phyloP scores from a whole-genome alignment of 345 rosid species.

The Kernera saxatilis region DNA sequence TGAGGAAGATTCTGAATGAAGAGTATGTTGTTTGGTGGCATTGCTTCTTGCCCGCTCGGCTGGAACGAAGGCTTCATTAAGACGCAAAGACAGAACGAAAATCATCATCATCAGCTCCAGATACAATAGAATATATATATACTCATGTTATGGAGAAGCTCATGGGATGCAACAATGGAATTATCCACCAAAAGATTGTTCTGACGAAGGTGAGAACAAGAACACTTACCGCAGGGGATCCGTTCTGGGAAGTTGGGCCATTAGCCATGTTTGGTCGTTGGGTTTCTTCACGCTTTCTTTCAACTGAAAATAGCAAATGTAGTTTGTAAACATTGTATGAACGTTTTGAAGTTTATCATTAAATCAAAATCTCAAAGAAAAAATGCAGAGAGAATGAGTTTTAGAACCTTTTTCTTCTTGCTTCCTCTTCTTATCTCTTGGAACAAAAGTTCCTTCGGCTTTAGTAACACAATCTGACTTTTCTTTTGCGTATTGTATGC shows the following conservation, averaged over 20 bases:
- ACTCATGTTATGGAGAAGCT: not conserved
- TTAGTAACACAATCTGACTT: constrained; percentile 87
- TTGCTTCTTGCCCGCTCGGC: constrained; percentile 49
- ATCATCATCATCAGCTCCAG: not conserved
- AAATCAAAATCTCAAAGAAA: not conserved
- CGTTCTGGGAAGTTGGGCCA: constrained; percentile 48
- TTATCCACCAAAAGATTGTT: not conserved
- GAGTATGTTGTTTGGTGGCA: constrained; percentile 75
- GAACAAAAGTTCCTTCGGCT: constrained; percentile 73
- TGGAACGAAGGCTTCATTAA: constrained; percentile 49
- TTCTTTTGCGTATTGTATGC: constrained; percentile 82
- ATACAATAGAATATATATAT: not conserved
- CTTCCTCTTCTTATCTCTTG: constrained; percentile 87
- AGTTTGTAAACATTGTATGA: not conserved
- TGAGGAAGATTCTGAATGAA: constrained; percentile 90
- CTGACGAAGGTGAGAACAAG: not conserved
- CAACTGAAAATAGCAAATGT: constrained; percentile 43
- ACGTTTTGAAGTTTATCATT: not conserved
- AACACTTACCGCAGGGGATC: constrained; percentile 53
- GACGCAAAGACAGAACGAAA: not conserved
- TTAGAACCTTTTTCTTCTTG: constrained; percentile 81
- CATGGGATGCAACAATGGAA: not conserved
- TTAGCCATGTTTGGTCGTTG: constrained; percentile 53
- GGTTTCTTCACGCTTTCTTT: constrained; percentile 75
- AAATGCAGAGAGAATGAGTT: not conserved